Conservation (phyloP, 1,284 basidiomycete species). For the Mrakiaceae sp. region DNA sequence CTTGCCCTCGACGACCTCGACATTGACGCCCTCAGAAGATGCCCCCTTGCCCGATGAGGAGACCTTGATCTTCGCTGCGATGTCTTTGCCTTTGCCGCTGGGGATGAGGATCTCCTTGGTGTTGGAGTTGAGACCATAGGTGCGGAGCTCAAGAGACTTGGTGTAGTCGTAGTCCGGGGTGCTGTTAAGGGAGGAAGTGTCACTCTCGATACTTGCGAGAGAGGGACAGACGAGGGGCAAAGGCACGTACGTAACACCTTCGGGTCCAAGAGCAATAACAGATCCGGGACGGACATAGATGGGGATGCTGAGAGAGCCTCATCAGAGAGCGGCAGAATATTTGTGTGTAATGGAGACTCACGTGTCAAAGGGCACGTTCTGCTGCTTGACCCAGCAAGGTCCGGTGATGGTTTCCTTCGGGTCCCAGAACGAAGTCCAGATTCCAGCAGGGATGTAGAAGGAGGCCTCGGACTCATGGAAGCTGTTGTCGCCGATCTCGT, state of each 20-base stretch:
- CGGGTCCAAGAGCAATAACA: conserved; percentile 48
- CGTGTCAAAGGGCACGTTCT: conserved; percentile 25
- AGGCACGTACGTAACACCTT: conserved; percentile 36
- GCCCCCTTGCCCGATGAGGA: conserved; percentile 18
- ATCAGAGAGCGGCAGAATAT: neutral
- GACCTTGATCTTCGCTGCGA: conserved; percentile 22
- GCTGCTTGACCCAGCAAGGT: conserved; percentile 26
- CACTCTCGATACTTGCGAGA: too few relatives aligned
- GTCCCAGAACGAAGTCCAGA: conserved; percentile 47
- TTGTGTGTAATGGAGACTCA: neutral
- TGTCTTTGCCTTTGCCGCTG: conserved; percentile 27
- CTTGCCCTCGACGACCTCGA: neutral
- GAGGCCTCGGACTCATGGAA: conserved; percentile 49
- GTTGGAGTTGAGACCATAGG: conserved; percentile 43
- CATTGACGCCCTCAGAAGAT: neutral
- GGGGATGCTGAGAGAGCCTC: conserved; percentile 37
- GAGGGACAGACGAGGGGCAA: too few relatives aligned
- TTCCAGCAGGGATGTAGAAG: conserved; percentile 57
- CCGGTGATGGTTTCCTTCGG: conserved; percentile 22
- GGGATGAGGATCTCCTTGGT: conserved; percentile 41
- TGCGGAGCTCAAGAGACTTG: conserved; percentile 42
- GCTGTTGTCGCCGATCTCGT: neutral
- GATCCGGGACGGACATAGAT: conserved; percentile 53
- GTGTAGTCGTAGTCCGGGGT: conserved; percentile 53
- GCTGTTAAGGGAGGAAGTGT: too few relatives aligned